phyloP scores from a whole-genome alignment of 352 stramenopile genomes.

The Lagenidium giganteum region DNA sequence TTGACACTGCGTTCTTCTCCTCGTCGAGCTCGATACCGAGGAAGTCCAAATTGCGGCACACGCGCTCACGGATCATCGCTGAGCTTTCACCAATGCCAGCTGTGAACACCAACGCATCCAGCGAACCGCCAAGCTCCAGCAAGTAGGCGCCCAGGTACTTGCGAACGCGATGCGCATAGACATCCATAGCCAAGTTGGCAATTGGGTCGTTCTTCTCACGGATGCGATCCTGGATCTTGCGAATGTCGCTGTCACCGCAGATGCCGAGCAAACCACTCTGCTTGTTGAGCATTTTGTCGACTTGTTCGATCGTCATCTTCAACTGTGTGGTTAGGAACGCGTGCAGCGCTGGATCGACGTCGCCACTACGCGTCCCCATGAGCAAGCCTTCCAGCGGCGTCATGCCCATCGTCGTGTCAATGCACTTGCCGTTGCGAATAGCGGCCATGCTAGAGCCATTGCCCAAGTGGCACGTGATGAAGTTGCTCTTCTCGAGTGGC shows the following conservation, averaged over 20 bases:
- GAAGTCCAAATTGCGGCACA: slow-evolving; percentile 54
- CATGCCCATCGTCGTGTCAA: slow-evolving; percentile 90
- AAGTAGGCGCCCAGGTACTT: slow-evolving; percentile 86
- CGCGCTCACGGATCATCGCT: slow-evolving; percentile 68
- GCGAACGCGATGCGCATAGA: slow-evolving; percentile 82
- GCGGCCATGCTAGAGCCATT: slow-evolving; percentile 84
- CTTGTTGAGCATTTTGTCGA: slow-evolving; percentile 89
- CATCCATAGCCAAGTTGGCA: slow-evolving; percentile 69
- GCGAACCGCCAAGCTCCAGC: slow-evolving; percentile 52
- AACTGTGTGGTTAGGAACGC: slow-evolving; percentile 66
- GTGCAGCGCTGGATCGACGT: slow-evolving; percentile 83
- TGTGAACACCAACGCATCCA: slow-evolving; percentile 89
- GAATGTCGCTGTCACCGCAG: slow-evolving; percentile 80
- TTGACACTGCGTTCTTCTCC: slow-evolving; percentile 60
- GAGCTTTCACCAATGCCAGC: slow-evolving; percentile 86
- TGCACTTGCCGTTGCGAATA: slow-evolving; percentile 62
- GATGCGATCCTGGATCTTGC: slow-evolving; percentile 65
- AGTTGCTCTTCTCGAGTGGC: slow-evolving; percentile 45
- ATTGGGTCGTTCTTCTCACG: slow-evolving; percentile 36
- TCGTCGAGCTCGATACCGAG: slow-evolving; percentile 74
- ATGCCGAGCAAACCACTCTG: slow-evolving; percentile 81
- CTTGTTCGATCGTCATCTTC: slow-evolving; percentile 62
- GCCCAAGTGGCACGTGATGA: slow-evolving; percentile 86
- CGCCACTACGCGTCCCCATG: slow-evolving; percentile 86
- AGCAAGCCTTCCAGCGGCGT: slow-evolving; percentile 84